Evolutionary conservation across 2,329 filamentous ascomycete genomes (phyloP).

Genomic region (Monilinia polystroma): DNA sequence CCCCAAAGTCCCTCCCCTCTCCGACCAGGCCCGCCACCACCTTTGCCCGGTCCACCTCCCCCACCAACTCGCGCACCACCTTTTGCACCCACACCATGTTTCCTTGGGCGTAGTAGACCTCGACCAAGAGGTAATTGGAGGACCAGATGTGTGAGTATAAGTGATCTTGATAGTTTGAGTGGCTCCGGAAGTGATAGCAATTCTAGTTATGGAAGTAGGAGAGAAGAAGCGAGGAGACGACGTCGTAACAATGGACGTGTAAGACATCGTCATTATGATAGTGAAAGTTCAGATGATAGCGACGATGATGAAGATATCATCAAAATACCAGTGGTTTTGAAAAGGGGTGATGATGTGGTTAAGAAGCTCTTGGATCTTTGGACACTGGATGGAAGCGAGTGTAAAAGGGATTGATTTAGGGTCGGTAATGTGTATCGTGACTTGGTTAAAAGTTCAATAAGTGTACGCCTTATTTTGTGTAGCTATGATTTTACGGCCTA

Average conservation of each 20-base stretch:
- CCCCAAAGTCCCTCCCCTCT: background rate
- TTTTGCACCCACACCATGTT: background rate
- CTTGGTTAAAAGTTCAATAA: background rate
- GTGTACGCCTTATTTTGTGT: background rate
- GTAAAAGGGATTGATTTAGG: background rate
- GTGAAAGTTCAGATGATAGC: conserved; percentile 14
- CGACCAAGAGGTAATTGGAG: background rate
- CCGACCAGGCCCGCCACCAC: background rate
- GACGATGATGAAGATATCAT: conserved; percentile 26
- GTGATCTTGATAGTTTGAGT: conserved; percentile 4
- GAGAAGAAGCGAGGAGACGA: background rate
- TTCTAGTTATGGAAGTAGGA: conserved; percentile 19
- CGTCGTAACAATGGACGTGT: conserved; percentile 12
- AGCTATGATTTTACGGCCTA: background rate
- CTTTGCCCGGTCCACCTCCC: conserved; percentile 2
- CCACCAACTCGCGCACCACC: background rate
- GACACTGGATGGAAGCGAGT: conserved; percentile 18
- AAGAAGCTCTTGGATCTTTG: conserved; percentile 28
- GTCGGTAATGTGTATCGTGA: background rate
- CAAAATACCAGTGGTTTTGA: conserved; percentile 25
- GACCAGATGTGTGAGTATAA: background rate
- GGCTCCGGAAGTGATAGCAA: conserved; percentile 22
- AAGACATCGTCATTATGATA: background rate
- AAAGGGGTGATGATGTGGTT: conserved; percentile 29
- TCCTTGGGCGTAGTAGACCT: background rate